These are phyloP conservation scores for Fusarium praegraminearum DNA, from an alignment of 2,329 filamentous ascomycete genomes.

Conservation along the genomic window DNA sequence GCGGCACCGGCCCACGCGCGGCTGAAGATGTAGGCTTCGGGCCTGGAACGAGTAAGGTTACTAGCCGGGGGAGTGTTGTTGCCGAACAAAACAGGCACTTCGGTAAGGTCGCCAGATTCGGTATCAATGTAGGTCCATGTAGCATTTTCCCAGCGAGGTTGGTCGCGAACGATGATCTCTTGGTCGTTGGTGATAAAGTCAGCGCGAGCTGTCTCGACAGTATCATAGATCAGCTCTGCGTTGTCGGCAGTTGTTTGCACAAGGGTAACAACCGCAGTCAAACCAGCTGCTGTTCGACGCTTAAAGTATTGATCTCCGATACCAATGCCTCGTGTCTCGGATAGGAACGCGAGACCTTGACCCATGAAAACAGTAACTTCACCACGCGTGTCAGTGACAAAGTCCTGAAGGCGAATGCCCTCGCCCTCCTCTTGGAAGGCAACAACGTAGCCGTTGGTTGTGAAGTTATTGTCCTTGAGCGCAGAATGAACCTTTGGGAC, in stretches of 20 bases:
- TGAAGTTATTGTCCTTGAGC: slow-evolving; percentile 34
- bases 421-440: slow-evolving; percentile 33
- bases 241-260: slow-evolving; percentile 48
- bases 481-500: slow-evolving; percentile 45
- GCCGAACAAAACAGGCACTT: slow-evolving; percentile 46
- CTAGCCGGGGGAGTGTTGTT: slow-evolving; percentile 46
- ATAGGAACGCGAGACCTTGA: slow-evolving; percentile 49
- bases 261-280: slow-evolving; percentile 46
- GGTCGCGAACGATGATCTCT: slow-evolving; percentile 40
- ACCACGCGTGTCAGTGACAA: slow-evolving; percentile 48
- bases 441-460: slow-evolving; percentile 47
- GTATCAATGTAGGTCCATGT: slow-evolving; percentile 45
- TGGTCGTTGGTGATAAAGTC: slow-evolving; percentile 45
- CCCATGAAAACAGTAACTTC: slow-evolving; percentile 46
- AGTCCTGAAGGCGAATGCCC: slow-evolving; percentile 45
- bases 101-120: slow-evolving; percentile 42
- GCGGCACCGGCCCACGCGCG: slow-evolving; percentile 46
- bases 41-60: slow-evolving; percentile 48
- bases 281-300: slow-evolving; percentile 46
- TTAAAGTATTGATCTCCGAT: slow-evolving; percentile 49
- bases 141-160: slow-evolving; percentile 32
- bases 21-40: slow-evolving; percentile 50
- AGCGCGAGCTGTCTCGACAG: slow-evolving; percentile 42
- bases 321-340: slow-evolving; percentile 50
- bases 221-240: slow-evolving; percentile 43